Conservation (phyloP, 345 rosid genomes). For the Melaleuca quinquenervia region DNA sequence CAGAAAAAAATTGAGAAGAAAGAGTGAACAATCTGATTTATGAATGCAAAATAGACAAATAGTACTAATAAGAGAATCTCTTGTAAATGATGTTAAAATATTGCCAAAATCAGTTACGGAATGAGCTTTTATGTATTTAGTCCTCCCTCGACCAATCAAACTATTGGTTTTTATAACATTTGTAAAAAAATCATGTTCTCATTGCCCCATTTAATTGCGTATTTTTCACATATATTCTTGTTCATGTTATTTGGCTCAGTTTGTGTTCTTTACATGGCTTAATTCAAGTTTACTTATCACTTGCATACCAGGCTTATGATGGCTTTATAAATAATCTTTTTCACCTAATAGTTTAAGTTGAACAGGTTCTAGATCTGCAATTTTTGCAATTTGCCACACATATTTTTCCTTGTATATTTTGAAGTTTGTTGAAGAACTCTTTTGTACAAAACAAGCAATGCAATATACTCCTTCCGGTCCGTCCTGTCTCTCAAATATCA, state of each 20-base stretch:
- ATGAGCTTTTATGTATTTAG: neutral
- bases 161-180: neutral
- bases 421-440: neutral
- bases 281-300: neutral
- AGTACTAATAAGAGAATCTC: neutral
- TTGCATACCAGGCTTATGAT: neutral
- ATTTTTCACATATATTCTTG: neutral
- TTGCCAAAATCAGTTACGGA: neutral
- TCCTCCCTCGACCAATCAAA: neutral
- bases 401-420: neutral
- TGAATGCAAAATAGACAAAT: neutral
- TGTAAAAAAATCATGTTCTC: neutral
- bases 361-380: neutral
- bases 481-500: neutral
- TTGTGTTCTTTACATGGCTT: neutral
- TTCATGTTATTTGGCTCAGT: neutral
- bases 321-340: neutral
- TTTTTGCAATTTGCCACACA: neutral
- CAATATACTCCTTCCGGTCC: neutral
- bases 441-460: neutral
- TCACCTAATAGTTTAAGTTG: neutral
- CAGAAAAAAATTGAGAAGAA: neutral
- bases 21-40: neutral
- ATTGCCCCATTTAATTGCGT: neutral
- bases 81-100: neutral